Percentiles rank a stretch among this genome's conserved stretches.
These are phyloP conservation scores for Trypanosomatidae sp. DNA, from an alignment of 208 protist species.

Conservation along the genomic window DNA sequence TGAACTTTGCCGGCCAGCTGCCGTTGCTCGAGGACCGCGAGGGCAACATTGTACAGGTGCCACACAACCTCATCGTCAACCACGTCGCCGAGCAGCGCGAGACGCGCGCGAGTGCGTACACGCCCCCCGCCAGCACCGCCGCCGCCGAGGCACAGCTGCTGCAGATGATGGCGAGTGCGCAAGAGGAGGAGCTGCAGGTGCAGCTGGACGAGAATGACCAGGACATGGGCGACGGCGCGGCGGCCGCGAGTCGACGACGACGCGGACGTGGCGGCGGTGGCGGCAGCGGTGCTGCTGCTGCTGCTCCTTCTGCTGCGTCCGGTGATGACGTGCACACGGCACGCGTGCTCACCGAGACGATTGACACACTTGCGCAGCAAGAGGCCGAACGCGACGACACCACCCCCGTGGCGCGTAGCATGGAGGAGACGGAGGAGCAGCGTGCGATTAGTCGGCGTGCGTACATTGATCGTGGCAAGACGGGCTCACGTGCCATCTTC, in stretches of 20 bases:
- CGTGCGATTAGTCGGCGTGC: conserved; percentile 62
- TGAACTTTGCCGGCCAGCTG: conserved; percentile 88
- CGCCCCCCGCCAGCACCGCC: conserved; percentile 35
- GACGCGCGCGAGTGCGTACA: conserved; percentile 35
- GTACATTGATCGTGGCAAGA: conserved; percentile 85
- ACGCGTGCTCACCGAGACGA: too few species aligned
- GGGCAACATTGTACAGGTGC: conserved; percentile 70
- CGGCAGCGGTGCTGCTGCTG: too few species aligned
- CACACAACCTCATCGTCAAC: conserved; percentile 50
- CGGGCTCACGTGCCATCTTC: conserved; percentile 62
- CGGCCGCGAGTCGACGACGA: too few species aligned
- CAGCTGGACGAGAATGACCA: conserved; percentile 16
- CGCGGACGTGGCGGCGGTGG: too few species aligned
- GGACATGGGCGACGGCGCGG: too few species aligned
- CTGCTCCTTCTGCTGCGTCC: too few species aligned
- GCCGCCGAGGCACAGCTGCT: conserved; percentile 63
- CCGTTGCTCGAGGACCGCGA: conserved; percentile 77
- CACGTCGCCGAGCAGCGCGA: conserved; percentile 62
- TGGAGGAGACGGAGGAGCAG: conserved; percentile 78
- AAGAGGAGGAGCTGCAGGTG: conserved; percentile 63
- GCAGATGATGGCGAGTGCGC: conserved; percentile 61
- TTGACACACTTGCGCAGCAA: too few species aligned
- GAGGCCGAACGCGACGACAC: conserved; percentile 36
- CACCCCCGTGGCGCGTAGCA: conserved; percentile 57
- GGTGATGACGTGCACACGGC: too few species aligned